Conservation (phyloP, 106 monocot genomes). For the Chionographis japonica region DNA sequence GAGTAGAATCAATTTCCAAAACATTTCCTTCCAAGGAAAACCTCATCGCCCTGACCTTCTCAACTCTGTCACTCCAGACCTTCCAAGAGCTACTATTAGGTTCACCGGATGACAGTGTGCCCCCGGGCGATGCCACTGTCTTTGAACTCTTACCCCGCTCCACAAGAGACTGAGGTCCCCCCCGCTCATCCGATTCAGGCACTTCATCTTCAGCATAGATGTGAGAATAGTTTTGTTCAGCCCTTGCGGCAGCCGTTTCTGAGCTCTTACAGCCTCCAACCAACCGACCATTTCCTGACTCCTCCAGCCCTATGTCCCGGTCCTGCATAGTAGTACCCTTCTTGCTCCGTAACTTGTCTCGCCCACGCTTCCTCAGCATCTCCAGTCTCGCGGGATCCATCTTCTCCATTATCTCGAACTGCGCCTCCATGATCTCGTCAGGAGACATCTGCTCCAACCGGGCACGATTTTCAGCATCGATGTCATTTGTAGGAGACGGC, state of each 20-base stretch:
- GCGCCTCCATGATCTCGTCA: slow-evolving; percentile 81
- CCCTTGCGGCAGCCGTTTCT: no score
- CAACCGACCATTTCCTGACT: not conserved
- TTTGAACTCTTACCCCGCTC: slow-evolving; percentile 12
- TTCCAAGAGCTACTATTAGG: slow-evolving; percentile 49
- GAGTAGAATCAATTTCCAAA: slow-evolving; percentile 27
- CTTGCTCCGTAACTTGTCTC: slow-evolving; percentile 33
- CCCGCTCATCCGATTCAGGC: no score
- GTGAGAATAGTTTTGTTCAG: no score
- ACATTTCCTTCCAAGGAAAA: slow-evolving; percentile 81
- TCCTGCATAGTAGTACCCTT: not conserved
- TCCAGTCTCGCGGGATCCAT: slow-evolving; percentile 63
- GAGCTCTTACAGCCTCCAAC: slow-evolving; percentile 25
- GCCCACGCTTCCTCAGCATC: slow-evolving; percentile 73
- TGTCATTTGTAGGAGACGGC: slow-evolving; percentile 44
- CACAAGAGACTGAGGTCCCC: no score
- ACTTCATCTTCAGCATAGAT: no score
- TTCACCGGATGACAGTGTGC: slow-evolving; percentile 19
- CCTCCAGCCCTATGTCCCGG: slow-evolving; percentile 9
- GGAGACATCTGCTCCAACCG: slow-evolving; percentile 63
- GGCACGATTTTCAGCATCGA: slow-evolving; percentile 64
- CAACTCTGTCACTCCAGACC: slow-evolving; percentile 84
- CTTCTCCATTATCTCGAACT: slow-evolving; percentile 70
- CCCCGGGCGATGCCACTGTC: not conserved
- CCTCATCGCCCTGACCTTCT: slow-evolving; percentile 66